Evolutionary conservation across 306 rosid genomes (phyloP).

Genomic region (Oxytropis ochrocephala): DNA sequence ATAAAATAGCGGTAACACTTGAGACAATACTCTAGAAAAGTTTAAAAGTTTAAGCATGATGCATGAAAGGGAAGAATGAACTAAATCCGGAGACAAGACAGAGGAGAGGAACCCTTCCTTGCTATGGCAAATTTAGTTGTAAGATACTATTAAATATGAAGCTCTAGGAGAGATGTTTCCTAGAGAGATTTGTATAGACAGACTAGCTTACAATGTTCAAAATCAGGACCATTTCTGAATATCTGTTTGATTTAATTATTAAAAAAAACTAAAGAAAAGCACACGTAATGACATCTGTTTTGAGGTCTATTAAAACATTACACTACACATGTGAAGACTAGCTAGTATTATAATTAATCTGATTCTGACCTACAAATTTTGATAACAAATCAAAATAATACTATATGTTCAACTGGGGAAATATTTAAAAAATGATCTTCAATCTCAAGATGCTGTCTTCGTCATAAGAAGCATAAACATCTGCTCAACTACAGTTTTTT

Average conservation of each 20-base stretch:
- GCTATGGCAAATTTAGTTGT: neutral
- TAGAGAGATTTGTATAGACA: neutral
- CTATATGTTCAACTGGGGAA: neutral
- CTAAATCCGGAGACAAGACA: constrained; percentile 20
- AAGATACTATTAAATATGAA: neutral
- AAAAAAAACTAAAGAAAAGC: neutral
- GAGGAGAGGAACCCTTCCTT: constrained; percentile 18
- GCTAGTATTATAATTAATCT: neutral
- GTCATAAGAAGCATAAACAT: constrained; percentile 7
- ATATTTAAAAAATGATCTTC: constrained; percentile 20
- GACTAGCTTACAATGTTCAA: neutral
- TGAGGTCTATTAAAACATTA: neutral
- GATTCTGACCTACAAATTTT: neutral
- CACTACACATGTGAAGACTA: neutral
- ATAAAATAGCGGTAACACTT: neutral
- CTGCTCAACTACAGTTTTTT: constrained; percentile 3
- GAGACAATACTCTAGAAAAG: constrained; percentile 7
- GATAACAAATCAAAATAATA: neutral
- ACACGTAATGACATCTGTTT: neutral
- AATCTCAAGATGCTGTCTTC: constrained; percentile 30
- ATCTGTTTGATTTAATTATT: neutral
- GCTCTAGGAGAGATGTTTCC: no score
- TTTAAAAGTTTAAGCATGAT: constrained; percentile 11
- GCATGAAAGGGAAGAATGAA: constrained; percentile 11
- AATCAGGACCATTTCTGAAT: neutral